Base-by-base conservation (phyloP, 75 land plant species). In the Pseudotsuga menziesii region DNA sequence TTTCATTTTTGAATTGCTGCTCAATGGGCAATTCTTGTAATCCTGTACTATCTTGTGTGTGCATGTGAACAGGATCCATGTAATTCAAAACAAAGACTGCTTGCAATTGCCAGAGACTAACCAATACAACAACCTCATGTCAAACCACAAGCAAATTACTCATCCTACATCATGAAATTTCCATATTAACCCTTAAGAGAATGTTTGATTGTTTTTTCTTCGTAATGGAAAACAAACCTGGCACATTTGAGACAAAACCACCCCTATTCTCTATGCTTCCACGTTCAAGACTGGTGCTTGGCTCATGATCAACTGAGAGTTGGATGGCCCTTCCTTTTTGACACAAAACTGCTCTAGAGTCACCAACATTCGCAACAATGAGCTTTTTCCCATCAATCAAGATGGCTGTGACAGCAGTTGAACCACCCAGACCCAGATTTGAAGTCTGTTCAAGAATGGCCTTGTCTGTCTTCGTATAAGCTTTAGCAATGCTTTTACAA, bases 341-440 rank as follows among this genome's bases (percentile, higher is more conserved):
- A 7, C 85, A 81, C 27, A 93, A 85, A 81, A 94, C 93, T 74
- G 93, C 98, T 60, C 98, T 80, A 12, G 96, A 90, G 80, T 94
- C 98, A 23, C 98, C 98, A 71, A 94, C 91, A 77, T 94, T 94
- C 13, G 92, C 95, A 4, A 94, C 76, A 71, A 92, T 77, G 58
- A 95, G 81, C 61, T 83, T 88, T 48, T 63, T 78, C 0, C 93
- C 92, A 83, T 95, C 86, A 23, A 95, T 78, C 35, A 93, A 75
- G 76, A 95, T 89, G n/a, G 96, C 98, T 70, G 96, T 95, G 26
- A 94, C 96, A 72, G 98, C 98, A 75, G 98, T 95, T 17, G 98
- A 95, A 3, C 98, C 98, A 25, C 93, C 98, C 12, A 83, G 78
- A 3, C 97, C 92, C 79, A 92, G 78, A 77, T 92, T 86, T 63